phyloP scores from a whole-genome alignment of 192 early-diverging fungal genomes.

The Mortierella hygrophila region DNA sequence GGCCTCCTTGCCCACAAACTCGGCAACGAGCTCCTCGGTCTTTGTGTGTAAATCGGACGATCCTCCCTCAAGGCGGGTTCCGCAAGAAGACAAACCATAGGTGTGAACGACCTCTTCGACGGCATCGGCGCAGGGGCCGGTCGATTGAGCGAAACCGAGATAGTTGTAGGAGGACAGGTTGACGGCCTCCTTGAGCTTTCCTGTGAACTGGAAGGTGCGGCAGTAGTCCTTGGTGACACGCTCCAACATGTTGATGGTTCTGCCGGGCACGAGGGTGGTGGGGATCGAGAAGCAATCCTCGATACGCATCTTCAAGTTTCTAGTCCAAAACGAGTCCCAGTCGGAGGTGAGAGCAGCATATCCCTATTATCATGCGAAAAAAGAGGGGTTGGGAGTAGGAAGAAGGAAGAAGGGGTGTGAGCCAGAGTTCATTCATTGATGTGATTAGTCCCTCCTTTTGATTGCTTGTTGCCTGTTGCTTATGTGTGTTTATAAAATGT shows the following conservation, averaged over 20 bases:
- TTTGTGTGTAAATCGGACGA: conserved; percentile 74
- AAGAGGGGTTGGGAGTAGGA: conserved; percentile 4
- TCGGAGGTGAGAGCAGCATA: conserved; percentile 95
- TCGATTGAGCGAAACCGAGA: conserved; percentile 93
- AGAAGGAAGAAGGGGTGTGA: conserved; percentile 6
- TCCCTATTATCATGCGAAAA: conserved; percentile 63
- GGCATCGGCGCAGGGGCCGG: conserved; percentile 95
- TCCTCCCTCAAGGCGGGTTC: conserved; percentile 82
- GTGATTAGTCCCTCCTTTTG: not conserved
- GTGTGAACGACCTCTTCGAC: conserved; percentile 83
- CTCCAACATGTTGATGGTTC: conserved; percentile 88
- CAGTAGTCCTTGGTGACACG: conserved; percentile 89
- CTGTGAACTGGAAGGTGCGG: conserved; percentile 88
- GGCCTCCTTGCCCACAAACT: conserved; percentile 90
- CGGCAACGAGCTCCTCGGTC: conserved; percentile 87
- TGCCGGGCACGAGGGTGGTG: conserved; percentile 92
- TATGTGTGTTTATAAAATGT: not conserved
- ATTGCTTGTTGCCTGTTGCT: not conserved
- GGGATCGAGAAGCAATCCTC: conserved; percentile 96
- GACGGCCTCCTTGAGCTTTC: conserved; percentile 81
- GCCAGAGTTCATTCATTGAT: not conserved
- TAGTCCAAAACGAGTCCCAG: conserved; percentile 96
- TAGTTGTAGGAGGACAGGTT: conserved; percentile 99
- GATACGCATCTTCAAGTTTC: conserved; percentile 85
- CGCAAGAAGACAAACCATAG: conserved; percentile 78